Evolutionary conservation across 2,329 filamentous ascomycete species (phyloP).

Genomic region (Dothideomycetes sp.): DNA sequence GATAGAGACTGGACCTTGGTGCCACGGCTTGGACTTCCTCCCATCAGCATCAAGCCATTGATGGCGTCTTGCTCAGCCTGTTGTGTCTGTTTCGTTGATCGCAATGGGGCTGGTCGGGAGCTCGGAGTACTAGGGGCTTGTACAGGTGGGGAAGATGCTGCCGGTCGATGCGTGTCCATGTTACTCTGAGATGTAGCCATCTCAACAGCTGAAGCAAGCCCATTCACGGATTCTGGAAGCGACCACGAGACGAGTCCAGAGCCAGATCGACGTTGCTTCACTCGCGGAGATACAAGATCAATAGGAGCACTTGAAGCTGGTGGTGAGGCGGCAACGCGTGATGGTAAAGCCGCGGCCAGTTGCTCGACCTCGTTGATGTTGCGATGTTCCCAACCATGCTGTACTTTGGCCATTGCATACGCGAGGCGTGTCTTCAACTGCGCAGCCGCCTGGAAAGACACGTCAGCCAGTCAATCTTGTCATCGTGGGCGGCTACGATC

Average conservation of each 20-base stretch:
- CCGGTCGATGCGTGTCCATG: constrained; percentile 14
- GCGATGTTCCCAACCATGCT: constrained; percentile 76
- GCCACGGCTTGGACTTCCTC: constrained; percentile 25
- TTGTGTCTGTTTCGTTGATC: constrained; percentile 59
- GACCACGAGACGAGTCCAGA: constrained; percentile 16
- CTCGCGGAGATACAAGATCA: constrained; percentile 20
- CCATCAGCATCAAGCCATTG: constrained; percentile 73
- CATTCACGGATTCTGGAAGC: constrained; percentile 1
- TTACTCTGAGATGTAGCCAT: constrained; percentile 18
- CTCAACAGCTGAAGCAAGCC: constrained; percentile 22
- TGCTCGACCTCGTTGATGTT: constrained; percentile 70
- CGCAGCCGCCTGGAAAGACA: constrained; percentile 53
- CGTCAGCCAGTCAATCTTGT: constrained; percentile 12
- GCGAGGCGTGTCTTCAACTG: constrained; percentile 76
- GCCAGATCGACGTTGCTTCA: constrained; percentile 26
- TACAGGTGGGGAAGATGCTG: constrained; percentile 6
- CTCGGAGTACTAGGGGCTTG: constrained; percentile 26
- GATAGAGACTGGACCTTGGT: constrained; percentile 1
- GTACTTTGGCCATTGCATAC: constrained; percentile 90
- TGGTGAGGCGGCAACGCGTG: constrained; percentile 13
- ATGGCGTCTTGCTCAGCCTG: constrained; percentile 71
- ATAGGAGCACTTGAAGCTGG: constrained; percentile 6
- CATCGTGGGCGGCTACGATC: background rate
- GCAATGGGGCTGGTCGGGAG: constrained; percentile 42
- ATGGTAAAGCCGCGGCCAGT: constrained; percentile 51